These are phyloP conservation scores for Metahyphopichia silvanorum DNA, from an alignment of 805 yeast genomes.

Conservation along the genomic window DNA sequence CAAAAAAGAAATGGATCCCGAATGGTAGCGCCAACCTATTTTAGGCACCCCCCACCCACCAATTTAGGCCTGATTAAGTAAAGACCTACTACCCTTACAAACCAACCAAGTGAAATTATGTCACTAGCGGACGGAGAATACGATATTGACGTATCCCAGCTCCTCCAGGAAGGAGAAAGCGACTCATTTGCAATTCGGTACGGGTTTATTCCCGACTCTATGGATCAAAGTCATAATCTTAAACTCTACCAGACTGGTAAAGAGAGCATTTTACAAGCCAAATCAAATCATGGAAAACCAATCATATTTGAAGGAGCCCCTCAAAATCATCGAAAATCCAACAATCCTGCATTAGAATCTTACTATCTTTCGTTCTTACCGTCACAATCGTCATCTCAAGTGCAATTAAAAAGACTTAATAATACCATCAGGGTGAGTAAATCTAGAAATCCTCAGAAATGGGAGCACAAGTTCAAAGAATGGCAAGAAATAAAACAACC, in stretches of 20 bases:
- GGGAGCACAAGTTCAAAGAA: slow-evolving; percentile 17
- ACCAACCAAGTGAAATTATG: too few relatives aligned
- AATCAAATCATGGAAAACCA: slow-evolving; percentile 17
- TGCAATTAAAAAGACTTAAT: slow-evolving; percentile 23
- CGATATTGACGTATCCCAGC: slow-evolving; percentile 31
- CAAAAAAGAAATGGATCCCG: too few relatives aligned
- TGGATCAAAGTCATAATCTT: slow-evolving; percentile 34
- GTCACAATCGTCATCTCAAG: slow-evolving; percentile 6
- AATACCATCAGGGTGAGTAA: slow-evolving; percentile 34
- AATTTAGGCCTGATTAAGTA: not conserved
- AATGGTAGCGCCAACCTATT: too few relatives aligned
- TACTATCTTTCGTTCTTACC: slow-evolving; percentile 26
- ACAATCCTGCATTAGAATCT: slow-evolving; percentile 19
- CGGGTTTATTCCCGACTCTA: slow-evolving; percentile 39
- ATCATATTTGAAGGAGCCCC: slow-evolving; percentile 38
- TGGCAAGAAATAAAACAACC: slow-evolving; percentile 15
- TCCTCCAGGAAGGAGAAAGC: slow-evolving; percentile 5
- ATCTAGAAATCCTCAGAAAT: slow-evolving; percentile 32
- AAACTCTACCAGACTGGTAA: slow-evolving; percentile 32
- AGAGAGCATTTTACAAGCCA: slow-evolving; percentile 30
- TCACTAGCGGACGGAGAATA: slow-evolving; percentile 38
- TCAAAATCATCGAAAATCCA: slow-evolving; percentile 19
- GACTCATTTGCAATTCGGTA: slow-evolving; percentile 29
- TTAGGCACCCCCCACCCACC: not conserved
- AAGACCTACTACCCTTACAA: not conserved